Evolutionary conservation across 2,329 filamentous ascomycete species (phyloP), one percentile per base, ranked within the genome.

Genomic region (Pseudocercospora eumusae): DNA sequence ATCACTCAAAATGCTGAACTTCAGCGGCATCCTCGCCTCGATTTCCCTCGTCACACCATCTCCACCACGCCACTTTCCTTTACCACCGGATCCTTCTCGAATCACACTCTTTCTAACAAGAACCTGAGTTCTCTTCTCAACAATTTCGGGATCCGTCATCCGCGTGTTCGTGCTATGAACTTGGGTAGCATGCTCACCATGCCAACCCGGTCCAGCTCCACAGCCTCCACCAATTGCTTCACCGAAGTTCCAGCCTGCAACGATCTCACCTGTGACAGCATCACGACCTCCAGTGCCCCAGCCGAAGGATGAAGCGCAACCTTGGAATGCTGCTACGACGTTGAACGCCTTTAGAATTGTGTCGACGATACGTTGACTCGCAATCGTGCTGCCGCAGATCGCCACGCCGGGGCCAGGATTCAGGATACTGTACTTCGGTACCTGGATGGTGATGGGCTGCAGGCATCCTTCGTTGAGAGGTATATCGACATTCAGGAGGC

Each of bases 401-500:
- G 74, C 72, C 8, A 70, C 70, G 15, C 61, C 33, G 15, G 61
- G 62, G 1, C 64, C 68, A 1, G 74, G 73, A 31, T 72, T 72
- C 9, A 76, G 68, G 9, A 75, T 67, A 8, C 60, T 70, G 42
- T 67, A 65, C 42, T 73, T 61, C 0, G 74, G 74, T 6, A 73
- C 65, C 0, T 60, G 66, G 56, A 74, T 65, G 0, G 62, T 69
- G 52, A 73, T 64, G 1, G 73, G 70, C 1, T 62, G 56, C 0
- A 76, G 68, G 56, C 72, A 75, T n/a, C 74, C 74, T 60, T 76
- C 67, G 50, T 76, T 75, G 88, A 88, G 15, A 91, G 74, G 74
- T 25, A 76, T 75, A 47, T 75, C 69, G 7, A 66, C 59, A 27
- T 68, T 63, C 31, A 76, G 69, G 10, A 76, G 70, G 20, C 66